Evolutionary conservation across 2,329 filamentous ascomycete species (phyloP), one percentile per base, ranked within the genome.

Genomic region (Polytolypa hystricis): DNA sequence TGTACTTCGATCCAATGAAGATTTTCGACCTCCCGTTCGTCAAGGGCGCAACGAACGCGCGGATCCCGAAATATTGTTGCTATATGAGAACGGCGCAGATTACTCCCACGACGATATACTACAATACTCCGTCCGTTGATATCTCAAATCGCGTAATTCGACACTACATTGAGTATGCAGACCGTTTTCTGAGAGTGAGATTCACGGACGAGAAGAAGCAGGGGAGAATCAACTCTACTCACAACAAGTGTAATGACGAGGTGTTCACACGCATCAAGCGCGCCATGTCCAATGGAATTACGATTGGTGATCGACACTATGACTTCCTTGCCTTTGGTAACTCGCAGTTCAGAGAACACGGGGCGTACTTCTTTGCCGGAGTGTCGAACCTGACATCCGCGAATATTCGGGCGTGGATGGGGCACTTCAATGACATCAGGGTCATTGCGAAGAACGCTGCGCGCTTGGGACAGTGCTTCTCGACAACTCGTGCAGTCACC

Each of bases 261-360:
- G 55, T 94, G 0, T 94, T 83, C 56, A 75, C 75, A 17, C 74
- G 85, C 9, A 71, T 95, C 14, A 75, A 76, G 43, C 71, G 80
- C 32, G 73, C 80, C 0, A 64, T 96, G 51, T 69, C 64, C 30
- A 74, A 91, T 38, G 91, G 91, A 0, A 89, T 98, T 45, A 68
- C 68, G 1, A 78, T 98, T 33, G 91, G 84, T 4, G 82, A 80
- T 44, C 78, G 84, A 5, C 74, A 76, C 40, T 98, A 86, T 56
- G 74, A 89, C 47, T 96, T 96, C 45, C 73, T 98, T 17, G 91
- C 89, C 0, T 95, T 87, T 61, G 89, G 91, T 0, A 96, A 91
- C 56, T 95, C 91, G 0, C 91, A 98, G 50, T 83, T 98, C 41
- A 76, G 89, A 35, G 87, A 96, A 52, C 79, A 89, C 47, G 83